Evolutionary conservation across 768 basidiomycete genomes (phyloP).

Genomic region (Dioszegia aurantiaca): DNA sequence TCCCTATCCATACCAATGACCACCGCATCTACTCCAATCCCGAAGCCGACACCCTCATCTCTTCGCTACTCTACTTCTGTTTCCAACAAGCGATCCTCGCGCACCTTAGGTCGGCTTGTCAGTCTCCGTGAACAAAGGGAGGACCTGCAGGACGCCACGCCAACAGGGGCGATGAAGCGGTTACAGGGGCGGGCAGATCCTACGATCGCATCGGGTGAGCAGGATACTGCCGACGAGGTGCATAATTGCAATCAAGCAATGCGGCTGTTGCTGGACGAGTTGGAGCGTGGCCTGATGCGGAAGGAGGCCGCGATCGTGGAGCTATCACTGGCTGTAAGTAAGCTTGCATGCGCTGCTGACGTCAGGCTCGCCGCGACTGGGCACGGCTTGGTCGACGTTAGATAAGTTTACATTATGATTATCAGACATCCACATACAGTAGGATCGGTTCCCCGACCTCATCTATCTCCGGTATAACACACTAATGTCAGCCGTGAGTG

Average conservation of each 20-base stretch:
- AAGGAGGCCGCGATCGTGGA: not conserved
- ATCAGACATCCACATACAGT: constrained; percentile 74
- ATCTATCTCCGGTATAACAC: constrained; percentile 95
- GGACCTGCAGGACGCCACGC: constrained; percentile 17
- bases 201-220: not conserved
- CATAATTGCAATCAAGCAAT: not conserved
- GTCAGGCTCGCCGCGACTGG: not conserved
- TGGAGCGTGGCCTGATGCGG: not conserved
- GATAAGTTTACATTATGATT: too few species aligned
- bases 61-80: constrained; percentile 25
- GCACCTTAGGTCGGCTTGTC: constrained; percentile 12
- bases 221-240: not conserved
- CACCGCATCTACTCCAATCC: constrained; percentile 24
- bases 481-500: constrained; percentile 55
- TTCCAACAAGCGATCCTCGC: constrained; percentile 10
- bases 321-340: not conserved
- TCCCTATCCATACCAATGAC: not conserved
- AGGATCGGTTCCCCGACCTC: constrained; percentile 93
- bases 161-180: constrained; percentile 22
- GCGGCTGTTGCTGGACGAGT: not conserved
- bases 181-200: not conserved
- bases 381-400: too few species aligned
- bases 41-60: constrained; percentile 10
- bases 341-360: not conserved
- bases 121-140: constrained; percentile 17